These are phyloP conservation scores for Didymella lethalis DNA, from an alignment of 2,329 filamentous ascomycete species.

Conservation along the genomic window DNA sequence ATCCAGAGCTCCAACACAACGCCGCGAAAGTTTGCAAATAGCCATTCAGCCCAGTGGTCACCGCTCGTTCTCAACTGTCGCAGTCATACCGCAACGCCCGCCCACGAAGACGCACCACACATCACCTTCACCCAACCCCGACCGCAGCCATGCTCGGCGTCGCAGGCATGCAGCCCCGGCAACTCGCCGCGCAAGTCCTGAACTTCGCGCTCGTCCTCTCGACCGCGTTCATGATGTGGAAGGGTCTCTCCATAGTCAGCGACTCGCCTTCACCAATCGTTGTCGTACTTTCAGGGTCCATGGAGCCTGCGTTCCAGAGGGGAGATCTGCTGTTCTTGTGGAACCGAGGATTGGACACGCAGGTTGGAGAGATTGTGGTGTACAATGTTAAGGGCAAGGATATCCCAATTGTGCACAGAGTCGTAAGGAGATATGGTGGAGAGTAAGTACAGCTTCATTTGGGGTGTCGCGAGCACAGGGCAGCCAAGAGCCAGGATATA, in stretches of 20 bases:
- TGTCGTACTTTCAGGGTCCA: slow-evolving; percentile 82
- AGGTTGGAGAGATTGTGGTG: slow-evolving; percentile 76
- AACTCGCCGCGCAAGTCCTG: slow-evolving; percentile 80
- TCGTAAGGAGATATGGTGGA: slow-evolving; percentile 75
- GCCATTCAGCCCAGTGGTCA: neutral
- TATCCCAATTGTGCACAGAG: slow-evolving; percentile 94
- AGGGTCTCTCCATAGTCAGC: slow-evolving; percentile 80
- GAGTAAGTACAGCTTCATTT: slow-evolving; percentile 53
- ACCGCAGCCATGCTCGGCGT: slow-evolving; percentile 56
- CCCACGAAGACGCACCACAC: neutral
- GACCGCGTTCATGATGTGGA: slow-evolving; percentile 92
- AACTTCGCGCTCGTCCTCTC: slow-evolving; percentile 92
- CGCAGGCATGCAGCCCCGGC: slow-evolving; percentile 74
- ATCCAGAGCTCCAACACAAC: slow-evolving; percentile 20
- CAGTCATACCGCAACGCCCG: neutral
- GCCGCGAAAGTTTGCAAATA: slow-evolving; percentile 7
- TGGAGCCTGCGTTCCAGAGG: slow-evolving; percentile 84
- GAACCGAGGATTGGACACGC: slow-evolving; percentile 71
- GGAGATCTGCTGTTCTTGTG: slow-evolving; percentile 79
- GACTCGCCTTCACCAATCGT: slow-evolving; percentile 74
- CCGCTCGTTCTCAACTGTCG: no score
- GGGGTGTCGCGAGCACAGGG: neutral
- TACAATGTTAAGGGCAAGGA: slow-evolving; percentile 92
- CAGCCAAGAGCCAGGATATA: neutral
- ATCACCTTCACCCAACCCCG: slow-evolving; percentile 12